Evolutionary conservation across 78 protist genomes (phyloP), one percentile per base, ranked within the genome.

Genomic region (Cavenderia fasciculata): DNA sequence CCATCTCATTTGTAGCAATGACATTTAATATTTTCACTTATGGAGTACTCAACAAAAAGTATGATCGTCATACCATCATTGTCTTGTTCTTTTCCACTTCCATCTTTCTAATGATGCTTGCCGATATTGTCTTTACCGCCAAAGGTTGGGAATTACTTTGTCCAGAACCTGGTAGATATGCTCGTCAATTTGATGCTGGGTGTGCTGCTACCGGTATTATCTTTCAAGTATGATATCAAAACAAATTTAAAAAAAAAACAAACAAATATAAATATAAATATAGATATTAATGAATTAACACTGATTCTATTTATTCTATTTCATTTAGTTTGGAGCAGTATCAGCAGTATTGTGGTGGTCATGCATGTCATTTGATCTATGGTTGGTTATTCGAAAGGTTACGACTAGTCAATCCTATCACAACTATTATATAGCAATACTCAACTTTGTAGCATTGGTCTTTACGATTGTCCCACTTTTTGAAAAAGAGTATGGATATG

Each of bases 141-240:
- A 47, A 34, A 33, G 90, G 74, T 16, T 82, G 36, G 61, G 29
- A 54, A 10, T 40, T 69, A 1, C 47, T 41, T 43, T 82, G 90
- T 19, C 90, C 90, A 0, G 90, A 82, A n/a, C 78, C 78, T 1
- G 90, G 90, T 44, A 40, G 78, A 44, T 79, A 40, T 66, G 90
- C 78, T 5, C 8, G 76, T 27, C 76, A 68, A 43, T 10, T n/a
- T n/a, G 78, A 68, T 54, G 25, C 51, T 27, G n/a, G 51, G 18
- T 82, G 90, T 82, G 69, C 69, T 10, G 76, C 78, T 5, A 69
- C 72, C 27, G 90, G 90, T 41, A n/a, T 82, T 16, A 65, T 82
- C 2, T 82, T 82, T 33, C 90, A 82, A 82, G 49, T n/a, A 25
- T 57, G 27, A 25, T 14, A 57, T 12, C 7, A 57, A 57, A 57